Conservation (phyloP, 805 yeast genomes). For the Monosporozyma aerobia region DNA sequence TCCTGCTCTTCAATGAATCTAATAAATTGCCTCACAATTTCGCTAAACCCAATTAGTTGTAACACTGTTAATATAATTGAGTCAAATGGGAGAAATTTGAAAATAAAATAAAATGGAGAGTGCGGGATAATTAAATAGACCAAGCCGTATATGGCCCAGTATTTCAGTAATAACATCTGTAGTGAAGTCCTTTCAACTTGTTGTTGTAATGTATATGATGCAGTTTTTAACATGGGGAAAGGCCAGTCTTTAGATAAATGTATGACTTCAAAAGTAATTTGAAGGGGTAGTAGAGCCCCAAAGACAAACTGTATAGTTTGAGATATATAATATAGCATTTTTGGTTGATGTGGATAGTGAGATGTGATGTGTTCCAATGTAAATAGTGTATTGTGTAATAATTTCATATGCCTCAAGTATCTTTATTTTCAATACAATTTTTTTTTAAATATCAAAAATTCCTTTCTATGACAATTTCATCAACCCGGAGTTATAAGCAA, state of each 20-base stretch:
- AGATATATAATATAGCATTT: background rate
- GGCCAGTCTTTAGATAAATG: conserved; percentile 8
- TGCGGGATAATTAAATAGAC: conserved; percentile 12
- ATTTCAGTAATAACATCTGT: conserved; percentile 12
- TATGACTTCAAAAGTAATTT: conserved; percentile 17
- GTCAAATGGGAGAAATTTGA: conserved; percentile 11
- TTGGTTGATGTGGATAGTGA: background rate
- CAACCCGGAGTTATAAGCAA: too few species aligned
- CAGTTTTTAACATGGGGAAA: conserved; percentile 4
- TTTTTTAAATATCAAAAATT: too few species aligned
- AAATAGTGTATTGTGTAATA: too few species aligned
- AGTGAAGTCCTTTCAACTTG: conserved; percentile 3
- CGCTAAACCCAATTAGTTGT: conserved; percentile 9
- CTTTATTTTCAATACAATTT: too few species aligned
- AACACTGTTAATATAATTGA: conserved; percentile 5
- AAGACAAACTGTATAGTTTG: conserved; percentile 5
- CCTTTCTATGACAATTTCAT: too few species aligned
- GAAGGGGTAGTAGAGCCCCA: conserved; percentile 18
- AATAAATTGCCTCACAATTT: conserved; percentile 12
- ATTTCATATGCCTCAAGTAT: background rate
- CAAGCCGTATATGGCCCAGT: conserved; percentile 16
- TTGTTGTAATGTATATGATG: conserved; percentile 3
- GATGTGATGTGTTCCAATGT: background rate
- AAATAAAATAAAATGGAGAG: conserved; percentile 7
- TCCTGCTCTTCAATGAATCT: conserved; percentile 13